phyloP scores from a whole-genome alignment of 75 land plant species.

The Pinus tabuliformis region DNA sequence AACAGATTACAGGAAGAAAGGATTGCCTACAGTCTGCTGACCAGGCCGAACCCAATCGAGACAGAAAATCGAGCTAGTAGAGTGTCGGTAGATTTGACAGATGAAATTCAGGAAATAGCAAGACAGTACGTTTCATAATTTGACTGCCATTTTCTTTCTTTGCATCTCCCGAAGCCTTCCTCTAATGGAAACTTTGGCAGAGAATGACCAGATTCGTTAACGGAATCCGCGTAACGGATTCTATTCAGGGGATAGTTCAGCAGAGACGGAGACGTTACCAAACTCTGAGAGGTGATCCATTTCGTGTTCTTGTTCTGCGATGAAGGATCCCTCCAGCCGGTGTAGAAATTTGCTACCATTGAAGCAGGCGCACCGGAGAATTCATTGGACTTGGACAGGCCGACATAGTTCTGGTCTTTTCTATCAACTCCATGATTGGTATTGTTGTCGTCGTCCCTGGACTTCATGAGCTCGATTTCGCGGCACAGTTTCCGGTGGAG shows the following conservation, averaged over 20 bases:
- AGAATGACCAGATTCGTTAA: constrained; percentile 7
- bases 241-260: neutral
- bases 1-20: too few species aligned
- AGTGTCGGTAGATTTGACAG: too few species aligned
- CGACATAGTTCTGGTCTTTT: neutral
- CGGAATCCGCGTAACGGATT: neutral
- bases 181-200: neutral
- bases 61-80: too few species aligned
- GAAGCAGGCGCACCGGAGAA: neutral
- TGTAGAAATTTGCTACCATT: neutral
- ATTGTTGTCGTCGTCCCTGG: neutral
- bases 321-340: neutral
- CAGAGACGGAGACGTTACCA: neutral
- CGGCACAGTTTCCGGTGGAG: neutral
- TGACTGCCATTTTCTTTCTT: neutral
- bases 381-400: constrained; percentile 1
- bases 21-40: too few species aligned
- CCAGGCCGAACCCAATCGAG: too few species aligned
- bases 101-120: constrained; percentile 4
- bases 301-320: neutral
- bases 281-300: neutral
- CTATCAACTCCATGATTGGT: neutral
- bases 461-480: neutral
- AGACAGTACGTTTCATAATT: neutral
- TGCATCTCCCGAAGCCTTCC: constrained; percentile 4